Evolutionary conservation across 129 eudicot genomes (phyloP).

Genomic region (Pseudognaphalium luteoalbum): DNA sequence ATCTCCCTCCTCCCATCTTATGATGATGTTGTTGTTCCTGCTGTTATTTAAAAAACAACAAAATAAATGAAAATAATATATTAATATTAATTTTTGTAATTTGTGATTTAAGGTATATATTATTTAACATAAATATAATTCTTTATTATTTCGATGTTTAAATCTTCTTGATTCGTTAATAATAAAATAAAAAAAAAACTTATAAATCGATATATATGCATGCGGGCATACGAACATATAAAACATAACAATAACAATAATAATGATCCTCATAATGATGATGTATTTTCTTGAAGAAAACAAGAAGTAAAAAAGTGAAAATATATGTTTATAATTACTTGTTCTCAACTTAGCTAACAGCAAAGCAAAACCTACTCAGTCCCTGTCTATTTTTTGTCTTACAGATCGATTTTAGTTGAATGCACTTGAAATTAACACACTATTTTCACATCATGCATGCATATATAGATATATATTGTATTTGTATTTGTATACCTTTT

Average conservation of each 20-base stretch:
- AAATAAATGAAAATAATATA: neutral
- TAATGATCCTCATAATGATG: slow-evolving; percentile 41
- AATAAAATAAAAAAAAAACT: neutral
- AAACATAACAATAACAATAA: slow-evolving; percentile 6
- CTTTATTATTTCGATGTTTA: no score
- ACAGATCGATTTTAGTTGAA: neutral
- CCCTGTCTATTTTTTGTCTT: slow-evolving; percentile 7
- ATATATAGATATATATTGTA: no score
- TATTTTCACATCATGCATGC: neutral
- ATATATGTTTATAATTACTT: slow-evolving; percentile 14
- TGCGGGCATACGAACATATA: neutral
- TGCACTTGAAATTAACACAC: neutral
- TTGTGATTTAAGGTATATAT: no score
- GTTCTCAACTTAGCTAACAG: slow-evolving; percentile 36
- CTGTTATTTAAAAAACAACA: slow-evolving; percentile 30
- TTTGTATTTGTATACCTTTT: no score
- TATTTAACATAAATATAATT: no score
- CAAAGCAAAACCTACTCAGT: slow-evolving; percentile 24
- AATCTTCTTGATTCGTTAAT: no score
- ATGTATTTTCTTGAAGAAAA: slow-evolving; percentile 47
- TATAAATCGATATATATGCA: neutral
- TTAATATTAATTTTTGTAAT: neutral
- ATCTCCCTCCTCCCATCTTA: slow-evolving; percentile 82
- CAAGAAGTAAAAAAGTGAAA: slow-evolving; percentile 4
- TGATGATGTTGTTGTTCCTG: slow-evolving; percentile 79